These are phyloP conservation scores for Aristolochia fimbriata DNA, from an alignment of 164 flowering plant species.

Conservation along the genomic window DNA sequence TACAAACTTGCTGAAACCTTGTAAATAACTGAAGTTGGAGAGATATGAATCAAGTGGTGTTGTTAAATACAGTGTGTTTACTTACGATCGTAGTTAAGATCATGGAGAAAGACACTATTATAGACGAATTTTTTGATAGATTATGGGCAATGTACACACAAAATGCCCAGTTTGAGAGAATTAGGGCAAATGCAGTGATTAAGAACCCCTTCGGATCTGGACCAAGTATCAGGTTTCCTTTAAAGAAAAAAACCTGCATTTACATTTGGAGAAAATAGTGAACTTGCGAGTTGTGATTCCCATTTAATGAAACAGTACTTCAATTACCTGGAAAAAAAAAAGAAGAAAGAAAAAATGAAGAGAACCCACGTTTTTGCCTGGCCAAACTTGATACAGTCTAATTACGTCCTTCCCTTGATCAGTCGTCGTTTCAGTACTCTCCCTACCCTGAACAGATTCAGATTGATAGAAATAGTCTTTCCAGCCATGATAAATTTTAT, in stretches of 20 bases:
- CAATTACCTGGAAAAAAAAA: no score
- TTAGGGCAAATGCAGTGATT: conserved; percentile 24
- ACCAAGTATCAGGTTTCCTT: conserved; percentile 41
- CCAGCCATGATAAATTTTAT: no score
- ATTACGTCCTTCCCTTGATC: not conserved
- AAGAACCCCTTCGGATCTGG: conserved; percentile 47
- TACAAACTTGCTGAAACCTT: not conserved
- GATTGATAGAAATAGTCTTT: no score
- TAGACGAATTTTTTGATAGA: conserved; percentile 12
- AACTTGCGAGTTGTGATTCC: not conserved
- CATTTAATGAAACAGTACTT: not conserved
- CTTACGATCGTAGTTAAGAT: conserved; percentile 28
- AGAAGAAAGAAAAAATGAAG: not conserved
- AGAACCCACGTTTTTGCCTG: conserved; percentile 34
- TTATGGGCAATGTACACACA: conserved; percentile 18
- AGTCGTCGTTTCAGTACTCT: not conserved
- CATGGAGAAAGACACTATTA: conserved; percentile 13
- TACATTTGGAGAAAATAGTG: not conserved
- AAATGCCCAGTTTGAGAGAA: conserved; percentile 39
- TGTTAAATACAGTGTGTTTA: conserved; percentile 4
- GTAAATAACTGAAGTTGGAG: not conserved
- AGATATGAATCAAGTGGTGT: no score
- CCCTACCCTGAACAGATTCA: no score
- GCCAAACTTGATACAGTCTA: conserved; percentile 39
- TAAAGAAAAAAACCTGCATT: conserved; percentile 41